These are phyloP conservation scores for Pichia kluyveri DNA, from an alignment of 805 yeast genomes.

Conservation along the genomic window DNA sequence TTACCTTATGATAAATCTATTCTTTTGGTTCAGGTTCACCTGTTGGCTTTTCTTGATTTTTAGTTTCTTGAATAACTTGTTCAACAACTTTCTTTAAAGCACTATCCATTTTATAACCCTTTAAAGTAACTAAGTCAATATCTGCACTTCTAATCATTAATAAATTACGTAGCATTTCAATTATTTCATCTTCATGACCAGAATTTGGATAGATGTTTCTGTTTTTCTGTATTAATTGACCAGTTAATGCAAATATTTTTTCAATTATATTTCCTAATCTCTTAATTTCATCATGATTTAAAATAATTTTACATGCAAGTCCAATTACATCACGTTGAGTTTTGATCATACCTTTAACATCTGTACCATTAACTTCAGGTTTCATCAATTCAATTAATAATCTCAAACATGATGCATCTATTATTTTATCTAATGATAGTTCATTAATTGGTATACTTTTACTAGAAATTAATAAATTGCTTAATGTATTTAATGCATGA, in stretches of 20 bases:
- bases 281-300: constrained; percentile 23
- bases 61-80: constrained; percentile 5
- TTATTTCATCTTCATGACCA: constrained; percentile 23
- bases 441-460: constrained; percentile 25
- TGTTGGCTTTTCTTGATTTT: neutral
- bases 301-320: constrained; percentile 49
- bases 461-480: constrained; percentile 37
- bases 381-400: constrained; percentile 56
- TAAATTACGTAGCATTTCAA: constrained; percentile 27
- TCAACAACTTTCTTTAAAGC: constrained; percentile 15
- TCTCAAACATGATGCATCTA: constrained; percentile 71
- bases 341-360: constrained; percentile 49
- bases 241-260: constrained; percentile 19
- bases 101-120: constrained; percentile 18
- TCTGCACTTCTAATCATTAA: constrained; percentile 22
- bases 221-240: constrained; percentile 20
- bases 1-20: neutral
- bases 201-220: constrained; percentile 9
- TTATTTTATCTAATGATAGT: constrained; percentile 43
- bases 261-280: constrained; percentile 19
- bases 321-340: constrained; percentile 63
- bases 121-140: constrained; percentile 17
- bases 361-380: constrained; percentile 55
- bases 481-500: constrained; percentile 55
- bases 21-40: neutral